Percentiles rank a stretch among this genome's conserved stretches.
Evolutionary conservation across 2,329 filamentous ascomycete species (phyloP).

Genomic region (Xylariaceae sp.): DNA sequence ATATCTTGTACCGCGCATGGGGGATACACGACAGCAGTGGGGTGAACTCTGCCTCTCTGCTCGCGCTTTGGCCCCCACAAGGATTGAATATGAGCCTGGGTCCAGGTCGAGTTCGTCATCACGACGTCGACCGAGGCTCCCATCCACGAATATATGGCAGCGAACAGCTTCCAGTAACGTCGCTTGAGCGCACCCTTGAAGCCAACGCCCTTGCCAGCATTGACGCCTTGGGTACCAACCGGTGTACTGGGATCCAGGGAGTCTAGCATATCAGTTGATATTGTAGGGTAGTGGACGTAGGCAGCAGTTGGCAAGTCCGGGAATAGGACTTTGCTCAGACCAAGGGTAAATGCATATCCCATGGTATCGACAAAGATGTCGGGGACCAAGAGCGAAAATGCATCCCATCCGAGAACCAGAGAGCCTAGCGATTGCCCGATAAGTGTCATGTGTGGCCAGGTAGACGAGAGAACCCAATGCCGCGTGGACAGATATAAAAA

Average conservation of each 20-base stretch:
- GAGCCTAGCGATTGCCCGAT: conserved; percentile 92
- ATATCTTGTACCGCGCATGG: conserved; percentile 88
- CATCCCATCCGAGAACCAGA: conserved; percentile 82
- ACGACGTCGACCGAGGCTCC: conserved; percentile 85
- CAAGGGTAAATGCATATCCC: conserved; percentile 91
- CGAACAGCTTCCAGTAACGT: conserved; percentile 83
- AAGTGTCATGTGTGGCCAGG: conserved; percentile 89
- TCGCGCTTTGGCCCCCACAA: conserved; percentile 67
- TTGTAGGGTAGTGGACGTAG: conserved; percentile 97
- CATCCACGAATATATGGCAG: conserved; percentile 74
- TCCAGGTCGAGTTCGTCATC: conserved; percentile 98
- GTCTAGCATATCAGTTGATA: conserved; percentile 94
- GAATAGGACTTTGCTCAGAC: conserved; percentile 79
- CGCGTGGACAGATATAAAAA: conserved; percentile 91
- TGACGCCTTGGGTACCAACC: conserved; percentile 65
- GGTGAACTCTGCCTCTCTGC: conserved; percentile 38
- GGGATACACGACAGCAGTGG: conserved; percentile 79
- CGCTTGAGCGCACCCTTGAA: conserved; percentile 67
- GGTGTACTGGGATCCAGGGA: conserved; percentile 64
- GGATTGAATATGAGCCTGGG: conserved; percentile 72
- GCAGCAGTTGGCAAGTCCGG: conserved; percentile 76
- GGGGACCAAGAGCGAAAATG: conserved; percentile 84
- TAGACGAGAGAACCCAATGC: conserved; percentile 78
- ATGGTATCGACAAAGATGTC: conserved; percentile 97
- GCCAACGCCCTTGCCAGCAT: conserved; percentile 77